Evolutionary conservation across 495 filamentous ascomycete genomes (phyloP).

Genomic region (Neurospora africana): DNA sequence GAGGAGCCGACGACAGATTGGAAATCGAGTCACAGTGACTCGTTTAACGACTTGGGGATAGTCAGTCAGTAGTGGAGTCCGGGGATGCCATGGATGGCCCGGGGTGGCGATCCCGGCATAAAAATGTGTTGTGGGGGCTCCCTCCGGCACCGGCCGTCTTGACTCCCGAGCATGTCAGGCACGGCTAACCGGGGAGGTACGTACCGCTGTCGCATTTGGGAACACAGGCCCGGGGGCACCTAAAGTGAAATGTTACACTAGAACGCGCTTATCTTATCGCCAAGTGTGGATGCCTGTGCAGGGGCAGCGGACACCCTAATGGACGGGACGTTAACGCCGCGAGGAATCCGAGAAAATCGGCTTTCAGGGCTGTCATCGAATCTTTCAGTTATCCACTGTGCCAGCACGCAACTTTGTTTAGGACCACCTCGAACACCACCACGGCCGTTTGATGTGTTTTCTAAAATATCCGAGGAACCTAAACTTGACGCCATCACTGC

Average conservation of each 20-base stretch:
- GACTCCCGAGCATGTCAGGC: neutral
- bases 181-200: neutral
- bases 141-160: neutral
- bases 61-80: neutral
- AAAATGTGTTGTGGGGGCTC: neutral
- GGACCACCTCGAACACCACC: neutral
- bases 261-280: neutral
- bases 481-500: too few relatives aligned
- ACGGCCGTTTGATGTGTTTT: neutral
- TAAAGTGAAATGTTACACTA: too few relatives aligned
- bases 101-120: neutral
- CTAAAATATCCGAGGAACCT: neutral
- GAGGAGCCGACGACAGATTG: neutral
- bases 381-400: neutral
- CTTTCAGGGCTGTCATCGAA: neutral
- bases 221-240: too few relatives aligned
- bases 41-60: neutral
- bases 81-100: neutral
- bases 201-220: neutral
- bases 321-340: neutral
- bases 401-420: neutral
- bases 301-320: too few relatives aligned
- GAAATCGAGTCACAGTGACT: neutral
- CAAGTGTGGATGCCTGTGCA: neutral
- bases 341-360: neutral